Evolutionary conservation across 257 asterid species (phyloP).

Genomic region (Phtheirospermum japonicum): DNA sequence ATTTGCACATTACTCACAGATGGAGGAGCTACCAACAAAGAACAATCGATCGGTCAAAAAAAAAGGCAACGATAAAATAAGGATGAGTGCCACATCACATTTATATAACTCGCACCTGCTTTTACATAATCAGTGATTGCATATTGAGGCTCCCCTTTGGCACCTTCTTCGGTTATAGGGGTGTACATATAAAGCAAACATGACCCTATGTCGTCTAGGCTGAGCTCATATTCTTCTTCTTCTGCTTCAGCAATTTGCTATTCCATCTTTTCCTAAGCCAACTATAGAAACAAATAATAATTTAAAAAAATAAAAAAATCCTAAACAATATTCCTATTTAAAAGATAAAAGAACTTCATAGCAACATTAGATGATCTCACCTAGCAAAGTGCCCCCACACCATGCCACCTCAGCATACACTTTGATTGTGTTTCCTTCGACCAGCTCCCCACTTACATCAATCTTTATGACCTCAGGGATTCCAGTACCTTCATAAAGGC

Average conservation of each 20-base stretch:
- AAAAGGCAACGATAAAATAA: conserved; percentile 7
- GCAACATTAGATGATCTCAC: too few species aligned
- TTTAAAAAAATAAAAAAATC: conserved; percentile 24
- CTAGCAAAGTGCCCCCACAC: conserved; percentile 98
- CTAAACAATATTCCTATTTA: conserved; percentile 51
- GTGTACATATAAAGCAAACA: conserved; percentile 95
- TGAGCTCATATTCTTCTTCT: conserved; percentile 75
- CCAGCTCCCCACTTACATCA: conserved; percentile 74
- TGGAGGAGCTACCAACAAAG: too few species aligned
- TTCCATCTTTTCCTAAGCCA: conserved; percentile 96
- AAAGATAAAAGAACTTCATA: too few species aligned
- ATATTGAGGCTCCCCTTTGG: too few species aligned
- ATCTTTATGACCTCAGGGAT: conserved; percentile 85
- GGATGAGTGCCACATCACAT: conserved; percentile 16
- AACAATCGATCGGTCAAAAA: conserved; percentile 10
- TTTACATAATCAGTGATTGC: conserved; percentile 89
- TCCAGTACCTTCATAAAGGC: conserved; percentile 69
- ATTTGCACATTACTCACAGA: too few species aligned
- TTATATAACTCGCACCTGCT: conserved; percentile 57
- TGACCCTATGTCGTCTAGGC: conserved; percentile 82
- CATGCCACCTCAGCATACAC: conserved; percentile 88
- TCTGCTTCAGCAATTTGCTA: conserved; percentile 92
- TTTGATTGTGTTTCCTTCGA: conserved; percentile 75
- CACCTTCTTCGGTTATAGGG: conserved; percentile 91
- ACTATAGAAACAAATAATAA: conserved; percentile 39